A percentile compares a stretch with the other conserved stretches of the same genome.
phyloP scores from a whole-genome alignment of 352 stramenopile species.

The Pythium pyrilobum region DNA sequence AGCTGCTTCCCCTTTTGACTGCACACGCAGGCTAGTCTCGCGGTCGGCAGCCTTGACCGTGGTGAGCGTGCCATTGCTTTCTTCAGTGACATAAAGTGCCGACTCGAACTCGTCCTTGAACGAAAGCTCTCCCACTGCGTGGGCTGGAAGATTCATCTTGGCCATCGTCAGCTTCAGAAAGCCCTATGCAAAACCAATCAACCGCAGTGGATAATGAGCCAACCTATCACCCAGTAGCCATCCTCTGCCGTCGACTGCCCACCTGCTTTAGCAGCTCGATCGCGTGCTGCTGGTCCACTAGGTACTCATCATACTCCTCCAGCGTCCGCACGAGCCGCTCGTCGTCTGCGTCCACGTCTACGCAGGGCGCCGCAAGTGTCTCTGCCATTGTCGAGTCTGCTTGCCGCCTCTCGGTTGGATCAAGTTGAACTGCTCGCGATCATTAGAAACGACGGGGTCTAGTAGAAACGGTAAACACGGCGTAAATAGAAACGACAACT shows the following conservation, averaged over 20 bases:
- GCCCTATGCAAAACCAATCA: conserved; percentile 22
- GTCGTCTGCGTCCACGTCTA: conserved; percentile 21
- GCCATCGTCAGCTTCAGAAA: conserved; percentile 72
- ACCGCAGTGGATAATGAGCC: background rate
- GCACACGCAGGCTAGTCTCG: background rate
- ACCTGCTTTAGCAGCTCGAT: conserved; percentile 56
- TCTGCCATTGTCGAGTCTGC: background rate
- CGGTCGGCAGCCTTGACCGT: background rate
- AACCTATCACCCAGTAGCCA: background rate
- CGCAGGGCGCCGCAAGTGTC: background rate
- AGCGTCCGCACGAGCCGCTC: conserved; percentile 33
- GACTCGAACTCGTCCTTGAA: conserved; percentile 58
- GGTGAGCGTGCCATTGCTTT: conserved; percentile 12
- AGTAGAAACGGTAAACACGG: conserved; percentile 9
- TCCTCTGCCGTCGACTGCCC: background rate
- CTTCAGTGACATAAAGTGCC: conserved; percentile 15
- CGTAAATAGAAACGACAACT: background rate
- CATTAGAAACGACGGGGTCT: background rate
- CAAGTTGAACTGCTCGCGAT: background rate
- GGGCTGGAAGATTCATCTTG: conserved; percentile 35
- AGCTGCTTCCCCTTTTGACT: background rate
- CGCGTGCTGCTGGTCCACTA: conserved; percentile 41
- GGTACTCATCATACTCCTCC: conserved; percentile 44
- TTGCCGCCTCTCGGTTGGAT: background rate
- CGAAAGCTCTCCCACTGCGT: conserved; percentile 53